Base-by-base conservation (phyloP, 257 asterid genomes). In the Gentiana macrophylla region DNA sequence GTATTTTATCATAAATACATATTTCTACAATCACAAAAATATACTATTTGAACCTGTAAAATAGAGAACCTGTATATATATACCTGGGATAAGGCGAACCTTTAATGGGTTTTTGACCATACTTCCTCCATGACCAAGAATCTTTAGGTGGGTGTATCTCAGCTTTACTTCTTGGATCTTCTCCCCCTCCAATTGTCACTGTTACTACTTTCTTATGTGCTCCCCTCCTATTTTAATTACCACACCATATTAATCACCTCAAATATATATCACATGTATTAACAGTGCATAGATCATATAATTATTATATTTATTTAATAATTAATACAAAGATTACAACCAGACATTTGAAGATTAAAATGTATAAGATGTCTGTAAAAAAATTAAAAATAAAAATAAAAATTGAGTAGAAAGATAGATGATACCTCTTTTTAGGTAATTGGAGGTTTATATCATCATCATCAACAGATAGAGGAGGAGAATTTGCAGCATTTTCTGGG, bases 81-180 rank as follows among this genome's bases (percentile, higher is more conserved):
- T 79, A 86, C 95, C 95, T 80, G 10, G 95, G 95, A 62, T 74
- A 86, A 57, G 95, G 94, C 11, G 95, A 86, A 2, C 94, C 90
- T 72, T 86, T 86, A 3, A 86, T 86, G 8, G 95, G 94, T 68
- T 86, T 86, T 35, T 83, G 95, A 32, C 95, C 95, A 67, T 86
- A 86, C 50, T 86, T 86, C 69, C 95, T 77, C 95, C 95, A 86
- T 3, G 95, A 81, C 95, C 95, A 86, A 62, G 94, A 79, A 83
- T 86, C 94, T 71, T 84, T 79, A 66, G 95, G 94, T 49, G 95
- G 95, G 69, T 80, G 79, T 35, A 81, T 86, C 75, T 86, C 95
- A 24, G 74, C 62, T 72, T 69, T 86, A 63, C 77, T 76, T 72
- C 88, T 78, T 65, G 62, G 65, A 3, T 90, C 86, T 47, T 77